Evolutionary conservation across 2,329 filamentous ascomycete species (phyloP), one percentile per base, ranked within the genome.

Genomic region (Proliferodiscus dingleyae): DNA sequence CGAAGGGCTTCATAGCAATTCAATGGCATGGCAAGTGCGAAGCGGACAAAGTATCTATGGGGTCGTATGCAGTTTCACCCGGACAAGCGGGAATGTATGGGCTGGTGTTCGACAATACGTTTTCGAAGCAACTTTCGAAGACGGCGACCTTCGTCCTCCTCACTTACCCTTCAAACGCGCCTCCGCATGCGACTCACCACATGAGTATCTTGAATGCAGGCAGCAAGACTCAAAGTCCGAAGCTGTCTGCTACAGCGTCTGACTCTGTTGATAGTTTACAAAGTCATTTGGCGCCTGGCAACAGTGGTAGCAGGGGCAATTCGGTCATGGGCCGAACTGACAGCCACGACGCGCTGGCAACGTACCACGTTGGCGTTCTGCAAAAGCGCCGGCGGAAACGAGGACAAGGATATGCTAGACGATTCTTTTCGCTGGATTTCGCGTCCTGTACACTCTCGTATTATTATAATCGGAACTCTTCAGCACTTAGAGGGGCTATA

Each of bases 41-140:
- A 68, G 90, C 93, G 29, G 91, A 97, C 70, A 91, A 93, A 70
- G 89, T 96, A 41, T 87, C 88, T 16, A 89, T 91, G 66, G 93
- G 91, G 24, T 93, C 84, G 16, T 88, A 89, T 64, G 86, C 95
- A 62, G 87, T 97, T 19, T 71, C 72, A 1, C 61, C 71, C 6
- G 81, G 81, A 26, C 81, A 93, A 53, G 87, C 83, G 19, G 93
- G 93, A 61, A 96, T 95, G 80, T 98, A 95, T 64, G 93, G 90
- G 46, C 73, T 98, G 50, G 89, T 97, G 24, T 95, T 98, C 62
- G 93, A 98, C 77, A 98, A 98, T 63, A 98, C 93, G 22, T 98
- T 98, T 65, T 95, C 90, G 49, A 97, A 96, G 70, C 87, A 85
- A 66, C 84, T 87, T 33, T 93, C 90, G 43, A 98, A 98, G 70